These are phyloP conservation scores for Sarocladiaceae sp. DNA, from an alignment of 2,329 filamentous ascomycete genomes.

Conservation along the genomic window DNA sequence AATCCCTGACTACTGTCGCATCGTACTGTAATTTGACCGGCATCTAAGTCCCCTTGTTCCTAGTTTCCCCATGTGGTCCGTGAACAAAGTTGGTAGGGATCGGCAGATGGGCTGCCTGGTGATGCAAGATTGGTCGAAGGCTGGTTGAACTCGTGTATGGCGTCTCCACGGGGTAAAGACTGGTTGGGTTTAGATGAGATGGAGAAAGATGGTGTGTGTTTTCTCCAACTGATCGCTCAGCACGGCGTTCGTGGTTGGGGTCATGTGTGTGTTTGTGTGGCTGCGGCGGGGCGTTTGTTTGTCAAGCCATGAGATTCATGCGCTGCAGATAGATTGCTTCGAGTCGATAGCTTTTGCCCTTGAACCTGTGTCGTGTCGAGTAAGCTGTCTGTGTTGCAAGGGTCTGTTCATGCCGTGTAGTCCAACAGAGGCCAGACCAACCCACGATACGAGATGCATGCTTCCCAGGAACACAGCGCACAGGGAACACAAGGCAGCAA, in stretches of 20 bases:
- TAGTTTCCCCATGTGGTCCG: conserved; percentile 2
- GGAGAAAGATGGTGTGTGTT: conserved; percentile 5
- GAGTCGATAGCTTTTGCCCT: background rate
- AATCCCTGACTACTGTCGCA: background rate
- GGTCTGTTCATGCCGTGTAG: background rate
- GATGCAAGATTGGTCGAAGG: no score
- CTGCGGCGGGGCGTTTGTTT: background rate
- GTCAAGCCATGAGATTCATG: conserved; percentile 3
- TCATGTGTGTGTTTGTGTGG: background rate
- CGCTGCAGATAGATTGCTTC: conserved; percentile 6
- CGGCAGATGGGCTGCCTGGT: conserved; percentile 5
- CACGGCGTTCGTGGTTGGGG: background rate
- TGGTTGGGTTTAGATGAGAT: background rate
- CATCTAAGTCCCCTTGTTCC: background rate
- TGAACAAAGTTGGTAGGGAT: conserved; percentile 6
- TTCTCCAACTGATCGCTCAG: background rate
- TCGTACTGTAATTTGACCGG: background rate
- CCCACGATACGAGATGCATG: no score
- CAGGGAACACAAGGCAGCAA: background rate
- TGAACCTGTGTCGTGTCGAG: no score
- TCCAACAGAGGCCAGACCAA: no score
- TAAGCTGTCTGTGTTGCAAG: no score
- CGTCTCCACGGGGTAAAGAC: no score
- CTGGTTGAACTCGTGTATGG: no score
- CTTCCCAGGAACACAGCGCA: no score